Base-by-base conservation (phyloP, 148 eudicot genomes). In the Beta vulgaris region DNA sequence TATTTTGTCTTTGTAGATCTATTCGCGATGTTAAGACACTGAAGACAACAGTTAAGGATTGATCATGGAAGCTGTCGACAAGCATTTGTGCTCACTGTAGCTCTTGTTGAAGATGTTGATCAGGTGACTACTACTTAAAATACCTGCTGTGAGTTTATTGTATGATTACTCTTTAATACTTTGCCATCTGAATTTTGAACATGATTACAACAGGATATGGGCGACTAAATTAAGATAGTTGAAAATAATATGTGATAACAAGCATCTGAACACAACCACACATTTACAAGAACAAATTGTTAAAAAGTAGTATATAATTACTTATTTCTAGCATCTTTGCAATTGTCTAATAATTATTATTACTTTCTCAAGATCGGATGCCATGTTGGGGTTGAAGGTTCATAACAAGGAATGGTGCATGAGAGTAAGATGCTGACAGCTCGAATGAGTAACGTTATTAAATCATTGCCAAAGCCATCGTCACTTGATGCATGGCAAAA, bases 1-100 rank as follows among this genome's bases (percentile, higher is more conserved):
- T 75, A 32, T 58, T 60, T 58, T 73, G 28, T 25, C 44, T 46
- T 73, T 68, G 68, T 87, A 90, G 94, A 78, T 93, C 97, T 39
- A 83, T 88, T 66, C 96, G 90, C 64, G 93, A 90, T 71, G 95
- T 90, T 84, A 92, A 85, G 85, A 88, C 90, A 78, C 85, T 90
- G 59, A 81, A 87, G 54, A 82, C 93, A 23, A n/a, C 81, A 26
- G 95, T 92, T 37, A 92, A 90, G 80, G 97, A 90, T 76, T 90
- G 79, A 88, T 73, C 35, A 51, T 40, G 36, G 44, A 71, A 36
- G 49, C 29, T 49, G 55, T 44, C 37, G 10, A 29, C 23, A 53
- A n/a, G 63, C 14, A 34, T 53, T 71, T 28, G 32, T 40, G 57
- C 66, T 61, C 25, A 2, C 43, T 31, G 59, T 3, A 65, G 13